Conservation (phyloP, 257 asterid genomes). For the Solanum ossicruentum region DNA sequence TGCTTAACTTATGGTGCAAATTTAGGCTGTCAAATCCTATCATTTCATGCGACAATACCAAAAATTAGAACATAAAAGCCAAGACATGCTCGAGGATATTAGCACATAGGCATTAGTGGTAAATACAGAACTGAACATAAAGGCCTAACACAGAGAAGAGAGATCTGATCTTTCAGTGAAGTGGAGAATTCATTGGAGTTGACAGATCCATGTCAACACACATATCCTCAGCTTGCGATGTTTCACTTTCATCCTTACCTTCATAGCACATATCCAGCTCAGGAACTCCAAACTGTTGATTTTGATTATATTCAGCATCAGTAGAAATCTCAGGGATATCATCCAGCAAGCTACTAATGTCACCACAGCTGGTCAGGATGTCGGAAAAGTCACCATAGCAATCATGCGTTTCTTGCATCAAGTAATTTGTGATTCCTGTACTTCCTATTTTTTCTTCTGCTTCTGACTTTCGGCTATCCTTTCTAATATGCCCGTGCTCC, state of each 20-base stretch:
- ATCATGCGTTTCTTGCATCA: constrained; percentile 35
- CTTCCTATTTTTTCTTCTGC: neutral
- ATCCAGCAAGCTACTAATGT: constrained; percentile 24
- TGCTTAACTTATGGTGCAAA: neutral
- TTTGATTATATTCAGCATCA: neutral
- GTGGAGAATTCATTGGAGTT: neutral
- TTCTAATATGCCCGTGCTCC: constrained; percentile 24
- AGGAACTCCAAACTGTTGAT: neutral
- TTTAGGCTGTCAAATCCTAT: neutral
- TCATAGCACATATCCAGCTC: neutral
- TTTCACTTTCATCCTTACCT: neutral
- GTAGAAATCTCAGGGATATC: constrained; percentile 22
- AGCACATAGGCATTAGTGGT: neutral
- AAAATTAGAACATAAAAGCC: neutral
- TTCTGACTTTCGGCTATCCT: neutral
- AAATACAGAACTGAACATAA: neutral
- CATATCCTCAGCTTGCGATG: neutral
- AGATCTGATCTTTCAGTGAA: neutral
- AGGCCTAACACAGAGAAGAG: neutral
- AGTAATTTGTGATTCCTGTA: constrained; percentile 17
- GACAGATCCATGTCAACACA: neutral
- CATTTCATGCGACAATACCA: neutral
- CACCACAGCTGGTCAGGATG: constrained; percentile 18
- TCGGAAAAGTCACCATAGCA: constrained; percentile 38
- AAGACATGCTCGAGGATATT: neutral